Conservation (phyloP, 768 basidiomycete species). For the button mushroom (Agaricus bisporus) region DNA sequence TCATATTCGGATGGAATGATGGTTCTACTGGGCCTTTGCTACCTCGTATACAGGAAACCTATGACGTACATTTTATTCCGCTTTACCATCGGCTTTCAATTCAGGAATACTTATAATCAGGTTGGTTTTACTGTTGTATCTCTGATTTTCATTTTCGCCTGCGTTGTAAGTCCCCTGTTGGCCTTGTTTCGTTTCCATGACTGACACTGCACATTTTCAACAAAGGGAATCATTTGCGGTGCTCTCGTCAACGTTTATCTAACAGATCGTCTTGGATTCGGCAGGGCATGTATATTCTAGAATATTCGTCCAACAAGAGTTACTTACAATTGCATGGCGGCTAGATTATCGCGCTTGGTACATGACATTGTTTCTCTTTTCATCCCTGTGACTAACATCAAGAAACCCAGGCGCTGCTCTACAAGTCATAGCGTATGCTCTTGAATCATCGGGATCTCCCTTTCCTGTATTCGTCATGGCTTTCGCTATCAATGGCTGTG, state of each 20-base stretch:
- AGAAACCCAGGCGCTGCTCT: slow-evolving; percentile 38
- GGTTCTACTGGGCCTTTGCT: slow-evolving; percentile 69
- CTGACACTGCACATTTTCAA: neutral
- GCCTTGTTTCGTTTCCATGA: neutral
- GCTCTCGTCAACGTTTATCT: slow-evolving; percentile 33
- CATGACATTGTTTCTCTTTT: too few species aligned
- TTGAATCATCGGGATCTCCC: slow-evolving; percentile 51
- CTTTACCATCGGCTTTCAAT: neutral
- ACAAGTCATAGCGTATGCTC: slow-evolving; percentile 47
- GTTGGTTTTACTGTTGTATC: slow-evolving; percentile 51
- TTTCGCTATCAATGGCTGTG: slow-evolving; percentile 36
- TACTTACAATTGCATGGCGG: neutral
- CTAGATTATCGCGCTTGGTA: slow-evolving; percentile 12
- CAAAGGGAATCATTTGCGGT: slow-evolving; percentile 35
- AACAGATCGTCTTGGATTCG: slow-evolving; percentile 33
- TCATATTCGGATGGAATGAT: slow-evolving; percentile 75
- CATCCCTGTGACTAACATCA: too few species aligned
- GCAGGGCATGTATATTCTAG: slow-evolving; percentile 27
- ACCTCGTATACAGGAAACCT: slow-evolving; percentile 61
- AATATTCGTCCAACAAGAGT: neutral
- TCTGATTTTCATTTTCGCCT: slow-evolving; percentile 45
- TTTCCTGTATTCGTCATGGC: slow-evolving; percentile 58
- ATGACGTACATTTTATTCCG: slow-evolving; percentile 26
- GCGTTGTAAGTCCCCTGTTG: slow-evolving; percentile 23
- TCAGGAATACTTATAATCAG: slow-evolving; percentile 17